Conservation (phyloP, 2,329 filamentous ascomycete species). For the Byssochlamys sp. region DNA sequence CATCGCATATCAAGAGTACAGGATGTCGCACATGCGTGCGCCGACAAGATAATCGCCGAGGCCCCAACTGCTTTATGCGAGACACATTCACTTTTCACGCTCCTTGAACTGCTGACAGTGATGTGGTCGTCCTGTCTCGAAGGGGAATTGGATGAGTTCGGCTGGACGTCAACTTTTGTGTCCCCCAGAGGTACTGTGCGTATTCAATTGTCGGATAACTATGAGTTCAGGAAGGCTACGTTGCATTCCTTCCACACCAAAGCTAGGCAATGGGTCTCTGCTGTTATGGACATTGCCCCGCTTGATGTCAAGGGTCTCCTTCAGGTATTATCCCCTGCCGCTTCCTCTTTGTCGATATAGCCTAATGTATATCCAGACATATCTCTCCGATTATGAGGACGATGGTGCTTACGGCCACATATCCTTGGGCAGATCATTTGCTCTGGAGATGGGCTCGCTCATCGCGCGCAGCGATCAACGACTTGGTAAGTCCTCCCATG, state of each 20-base stretch:
- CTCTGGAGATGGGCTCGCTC: slow-evolving; percentile 77
- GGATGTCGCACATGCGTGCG: slow-evolving; percentile 70
- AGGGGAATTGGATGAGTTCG: slow-evolving; percentile 86
- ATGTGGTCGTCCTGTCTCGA: slow-evolving; percentile 95
- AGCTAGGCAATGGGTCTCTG: slow-evolving; percentile 70
- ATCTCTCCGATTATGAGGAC: slow-evolving; percentile 88
- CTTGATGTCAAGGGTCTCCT: slow-evolving; percentile 89
- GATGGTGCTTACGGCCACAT: slow-evolving; percentile 85
- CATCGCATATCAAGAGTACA: slow-evolving; percentile 89
- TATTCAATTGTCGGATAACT: slow-evolving; percentile 89
- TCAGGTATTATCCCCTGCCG: slow-evolving; percentile 34
- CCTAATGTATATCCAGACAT: slow-evolving; percentile 50
- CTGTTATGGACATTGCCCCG: slow-evolving; percentile 73
- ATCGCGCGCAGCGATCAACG: slow-evolving; percentile 81
- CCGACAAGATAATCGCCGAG: slow-evolving; percentile 72
- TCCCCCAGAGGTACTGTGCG: slow-evolving; percentile 69
- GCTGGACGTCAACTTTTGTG: slow-evolving; percentile 70
- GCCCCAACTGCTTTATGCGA: slow-evolving; percentile 87
- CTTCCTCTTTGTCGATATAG: not conserved
- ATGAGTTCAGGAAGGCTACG: slow-evolving; percentile 68
- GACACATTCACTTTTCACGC: slow-evolving; percentile 77
- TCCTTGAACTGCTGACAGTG: slow-evolving; percentile 81
- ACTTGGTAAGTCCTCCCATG: slow-evolving; percentile 41
- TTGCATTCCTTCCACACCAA: slow-evolving; percentile 66
- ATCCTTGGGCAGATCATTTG: slow-evolving; percentile 85